phyloP scores from a whole-genome alignment of 164 flowering plant genomes.

The Tinospora cordifolia region DNA sequence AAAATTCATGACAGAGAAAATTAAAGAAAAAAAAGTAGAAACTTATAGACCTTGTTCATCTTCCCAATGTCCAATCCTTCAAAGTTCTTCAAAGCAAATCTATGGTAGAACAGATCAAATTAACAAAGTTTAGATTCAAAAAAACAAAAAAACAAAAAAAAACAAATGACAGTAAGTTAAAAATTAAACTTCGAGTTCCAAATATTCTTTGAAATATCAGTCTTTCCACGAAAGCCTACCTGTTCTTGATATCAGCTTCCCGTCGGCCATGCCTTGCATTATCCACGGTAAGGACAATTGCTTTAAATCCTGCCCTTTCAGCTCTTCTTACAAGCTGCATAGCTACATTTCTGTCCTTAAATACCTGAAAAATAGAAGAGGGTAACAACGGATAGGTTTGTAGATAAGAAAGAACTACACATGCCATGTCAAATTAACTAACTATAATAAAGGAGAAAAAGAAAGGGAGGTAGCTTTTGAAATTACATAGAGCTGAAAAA shows the following conservation, averaged over 20 bases:
- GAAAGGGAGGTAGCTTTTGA: neutral
- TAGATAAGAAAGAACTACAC: neutral
- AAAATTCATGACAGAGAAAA: too few relatives aligned
- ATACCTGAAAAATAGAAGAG: conserved; percentile 28
- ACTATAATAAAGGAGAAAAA: too few relatives aligned
- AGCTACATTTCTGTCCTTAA: conserved; percentile 42
- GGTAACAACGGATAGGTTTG: neutral
- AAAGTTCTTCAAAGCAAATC: conserved; percentile 48
- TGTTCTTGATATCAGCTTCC: conserved; percentile 59
- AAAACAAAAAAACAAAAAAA: too few relatives aligned
- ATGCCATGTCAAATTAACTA: too few relatives aligned
- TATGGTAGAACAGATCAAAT: conserved; percentile 16
- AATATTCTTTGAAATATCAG: neutral
- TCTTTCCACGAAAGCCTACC: conserved; percentile 16
- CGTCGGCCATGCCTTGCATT: conserved; percentile 57
- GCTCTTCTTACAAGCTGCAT: conserved; percentile 54
- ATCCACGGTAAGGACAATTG: conserved; percentile 60
- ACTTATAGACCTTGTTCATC: conserved; percentile 59
- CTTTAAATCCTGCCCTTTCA: conserved; percentile 65
- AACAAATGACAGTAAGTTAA: too few relatives aligned
- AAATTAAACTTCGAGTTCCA: neutral
- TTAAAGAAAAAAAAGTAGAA: too few relatives aligned
- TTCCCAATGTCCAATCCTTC: conserved; percentile 58
- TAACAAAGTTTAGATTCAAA: neutral
- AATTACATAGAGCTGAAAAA: conserved; percentile 65